Evolutionary conservation across 805 yeast species (phyloP).

Genomic region (Kluyveromyces lactis): DNA sequence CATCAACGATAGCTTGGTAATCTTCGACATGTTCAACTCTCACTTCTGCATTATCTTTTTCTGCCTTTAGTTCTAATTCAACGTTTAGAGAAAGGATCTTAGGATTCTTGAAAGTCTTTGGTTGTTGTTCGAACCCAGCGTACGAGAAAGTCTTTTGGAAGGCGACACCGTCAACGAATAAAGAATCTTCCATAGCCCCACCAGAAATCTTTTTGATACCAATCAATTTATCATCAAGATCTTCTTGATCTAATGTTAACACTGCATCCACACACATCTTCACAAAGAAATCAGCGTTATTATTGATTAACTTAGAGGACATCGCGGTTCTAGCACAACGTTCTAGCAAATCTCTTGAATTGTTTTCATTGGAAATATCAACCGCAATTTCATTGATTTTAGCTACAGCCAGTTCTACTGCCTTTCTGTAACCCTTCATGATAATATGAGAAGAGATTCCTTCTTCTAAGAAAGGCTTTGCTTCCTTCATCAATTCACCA

Average conservation of each 20-base stretch:
- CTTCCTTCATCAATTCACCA: conserved; percentile 88
- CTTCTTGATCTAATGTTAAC: conserved; percentile 71
- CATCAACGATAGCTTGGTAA: conserved; percentile 94
- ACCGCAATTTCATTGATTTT: conserved; percentile 70
- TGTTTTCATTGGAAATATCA: conserved; percentile 45
- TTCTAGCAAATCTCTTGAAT: conserved; percentile 69
- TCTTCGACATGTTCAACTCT: conserved; percentile 89
- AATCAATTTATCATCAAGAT: conserved; percentile 79
- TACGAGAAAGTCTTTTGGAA: conserved; percentile 95
- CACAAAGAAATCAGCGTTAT: conserved; percentile 82
- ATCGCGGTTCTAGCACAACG: conserved; percentile 96
- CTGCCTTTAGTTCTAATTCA: conserved; percentile 94
- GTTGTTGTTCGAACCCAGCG: conserved; percentile 99
- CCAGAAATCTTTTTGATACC: conserved; percentile 95
- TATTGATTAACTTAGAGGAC: conserved; percentile 88
- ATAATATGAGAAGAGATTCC: conserved; percentile 89
- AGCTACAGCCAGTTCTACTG: conserved; percentile 67
- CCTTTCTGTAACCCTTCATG: conserved; percentile 78
- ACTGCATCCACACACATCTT: conserved; percentile 97
- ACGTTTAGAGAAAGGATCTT: conserved; percentile 79
- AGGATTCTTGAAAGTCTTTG: conserved; percentile 73
- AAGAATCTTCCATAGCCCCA: conserved; percentile 91
- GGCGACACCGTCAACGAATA: conserved; percentile 88
- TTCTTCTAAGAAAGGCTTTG: conserved; percentile 87
- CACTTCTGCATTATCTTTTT: conserved; percentile 97